Evolutionary conservation across 2,329 filamentous ascomycete genomes (phyloP), one percentile per base, ranked within the genome.

Genomic region (Venturia oleaginea): DNA sequence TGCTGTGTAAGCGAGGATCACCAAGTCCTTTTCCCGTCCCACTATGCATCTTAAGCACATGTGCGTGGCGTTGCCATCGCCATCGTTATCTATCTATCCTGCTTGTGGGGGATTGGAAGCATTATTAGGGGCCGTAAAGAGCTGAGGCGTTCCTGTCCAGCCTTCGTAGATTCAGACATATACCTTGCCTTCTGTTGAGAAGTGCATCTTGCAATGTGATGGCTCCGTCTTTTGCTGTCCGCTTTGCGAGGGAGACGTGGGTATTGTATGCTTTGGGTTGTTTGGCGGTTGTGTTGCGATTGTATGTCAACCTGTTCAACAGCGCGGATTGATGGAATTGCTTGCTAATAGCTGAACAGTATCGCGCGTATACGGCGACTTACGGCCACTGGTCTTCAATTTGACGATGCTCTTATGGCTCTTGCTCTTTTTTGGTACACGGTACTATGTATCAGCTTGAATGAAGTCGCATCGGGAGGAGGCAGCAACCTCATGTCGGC

Each of bases 321-420:
- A 51, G 46, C 22, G 27, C 10, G 46, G 46, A 27, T 13, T 15
- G 22, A 3, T 46, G 43, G 43, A 22, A 6, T 32, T 32, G 15
- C 24, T 17, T 32, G 48, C 51, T 32, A 34, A 57, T 19, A 34
- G 27, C 27, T 57, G 19, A 17, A 32, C 17, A 57, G 51, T n/a
- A 34, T 57, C 19, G 51, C 51, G 13, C 51, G 51, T 57, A 57
- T 57, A 57, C 51, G 51, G 8, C 51, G 51, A 34, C 51, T 57
- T 11, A 34, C 10, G 2, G 1, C 34, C 17, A 22, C 27, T n/a
- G 51, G 51, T 11, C 51, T 57, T 13, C 51, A 34, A 17, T n/a
- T 57, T 34, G 51, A 57, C 51, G 51, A 57, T 34, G 51, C 51
- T 34, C 17, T 57, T 30, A 34, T 57, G 51, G 17, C 19, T 19